Evolutionary conservation across 345 rosid species (phyloP).

Genomic region (Heritiera fomes): DNA sequence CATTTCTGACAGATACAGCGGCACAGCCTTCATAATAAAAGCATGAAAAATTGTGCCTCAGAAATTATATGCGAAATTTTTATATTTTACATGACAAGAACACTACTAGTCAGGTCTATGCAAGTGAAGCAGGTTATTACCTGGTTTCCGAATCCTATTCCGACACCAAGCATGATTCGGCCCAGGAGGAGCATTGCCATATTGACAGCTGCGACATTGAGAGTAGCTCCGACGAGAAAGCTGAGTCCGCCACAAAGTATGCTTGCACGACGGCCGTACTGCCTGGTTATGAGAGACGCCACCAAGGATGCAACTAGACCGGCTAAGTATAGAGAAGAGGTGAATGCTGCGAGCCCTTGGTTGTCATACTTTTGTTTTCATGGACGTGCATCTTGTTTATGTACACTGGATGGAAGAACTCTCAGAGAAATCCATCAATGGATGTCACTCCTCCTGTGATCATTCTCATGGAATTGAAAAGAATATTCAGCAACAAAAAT

Average conservation of each 20-base stretch:
- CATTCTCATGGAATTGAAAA: not conserved
- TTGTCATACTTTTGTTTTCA: constrained; percentile 83
- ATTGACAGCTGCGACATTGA: constrained; percentile 72
- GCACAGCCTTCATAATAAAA: constrained; percentile 60
- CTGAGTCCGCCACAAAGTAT: constrained; percentile 82
- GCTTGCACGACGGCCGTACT: constrained; percentile 75
- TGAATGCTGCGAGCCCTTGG: constrained; percentile 81
- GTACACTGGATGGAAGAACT: constrained; percentile 70
- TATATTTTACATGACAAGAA: no score
- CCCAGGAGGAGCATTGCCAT: constrained; percentile 80
- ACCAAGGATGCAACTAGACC: constrained; percentile 82
- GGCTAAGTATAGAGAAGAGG: constrained; percentile 89
- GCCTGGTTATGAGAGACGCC: constrained; percentile 76
- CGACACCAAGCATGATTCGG: constrained; percentile 83
- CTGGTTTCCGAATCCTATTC: constrained; percentile 99
- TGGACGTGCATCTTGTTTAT: constrained; percentile 64
- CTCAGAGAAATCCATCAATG: constrained; percentile 71
- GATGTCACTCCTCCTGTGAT: constrained; percentile 86
- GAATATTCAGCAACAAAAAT: not conserved
- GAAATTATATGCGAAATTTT: not conserved
- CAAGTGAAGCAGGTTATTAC: constrained; percentile 30
- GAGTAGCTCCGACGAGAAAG: constrained; percentile 67
- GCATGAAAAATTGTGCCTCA: not conserved
- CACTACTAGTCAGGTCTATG: not conserved
- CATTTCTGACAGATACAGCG: constrained; percentile 85